Evolutionary conservation across 2,329 filamentous ascomycete genomes (phyloP).

Genomic region (Diaporthe ilicicola): DNA sequence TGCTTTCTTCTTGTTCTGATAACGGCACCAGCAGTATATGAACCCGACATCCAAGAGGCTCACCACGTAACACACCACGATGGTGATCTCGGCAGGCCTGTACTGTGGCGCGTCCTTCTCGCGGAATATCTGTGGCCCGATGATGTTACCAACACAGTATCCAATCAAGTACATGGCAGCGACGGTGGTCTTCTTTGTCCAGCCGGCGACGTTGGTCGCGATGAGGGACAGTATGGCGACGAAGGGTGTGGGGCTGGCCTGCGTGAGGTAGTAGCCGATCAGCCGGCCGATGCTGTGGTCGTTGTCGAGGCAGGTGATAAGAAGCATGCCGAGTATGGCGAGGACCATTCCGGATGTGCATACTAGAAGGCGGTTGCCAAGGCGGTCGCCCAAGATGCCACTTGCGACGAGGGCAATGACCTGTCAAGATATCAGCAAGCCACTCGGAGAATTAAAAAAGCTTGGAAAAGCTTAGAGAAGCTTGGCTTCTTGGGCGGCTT

Average conservation of each 20-base stretch:
- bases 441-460: constrained; percentile 54
- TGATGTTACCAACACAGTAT: constrained; percentile 63
- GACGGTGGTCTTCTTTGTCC: constrained; percentile 68
- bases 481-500: neutral
- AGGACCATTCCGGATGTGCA: constrained; percentile 59
- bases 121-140: constrained; percentile 64
- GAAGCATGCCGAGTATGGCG: constrained; percentile 66
- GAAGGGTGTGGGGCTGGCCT: constrained; percentile 67
- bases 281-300: constrained; percentile 66
- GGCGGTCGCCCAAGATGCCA: constrained; percentile 62
- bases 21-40: constrained; percentile 68
- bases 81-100: constrained; percentile 69
- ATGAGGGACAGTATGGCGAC: constrained; percentile 71
- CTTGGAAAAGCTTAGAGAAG: constrained; percentile 45
- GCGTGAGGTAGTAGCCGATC: constrained; percentile 72
- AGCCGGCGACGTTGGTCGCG: constrained; percentile 65
- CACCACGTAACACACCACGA: constrained; percentile 66
- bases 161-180: constrained; percentile 62
- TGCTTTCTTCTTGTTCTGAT: constrained; percentile 68
- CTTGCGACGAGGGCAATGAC: constrained; percentile 39
- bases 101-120: constrained; percentile 66
- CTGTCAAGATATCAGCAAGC: constrained; percentile 34
- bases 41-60: constrained; percentile 64
- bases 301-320: constrained; percentile 70
- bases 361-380: constrained; percentile 65